These are phyloP conservation scores for Pholiota conissans DNA, from an alignment of 768 basidiomycete species.

Conservation along the genomic window DNA sequence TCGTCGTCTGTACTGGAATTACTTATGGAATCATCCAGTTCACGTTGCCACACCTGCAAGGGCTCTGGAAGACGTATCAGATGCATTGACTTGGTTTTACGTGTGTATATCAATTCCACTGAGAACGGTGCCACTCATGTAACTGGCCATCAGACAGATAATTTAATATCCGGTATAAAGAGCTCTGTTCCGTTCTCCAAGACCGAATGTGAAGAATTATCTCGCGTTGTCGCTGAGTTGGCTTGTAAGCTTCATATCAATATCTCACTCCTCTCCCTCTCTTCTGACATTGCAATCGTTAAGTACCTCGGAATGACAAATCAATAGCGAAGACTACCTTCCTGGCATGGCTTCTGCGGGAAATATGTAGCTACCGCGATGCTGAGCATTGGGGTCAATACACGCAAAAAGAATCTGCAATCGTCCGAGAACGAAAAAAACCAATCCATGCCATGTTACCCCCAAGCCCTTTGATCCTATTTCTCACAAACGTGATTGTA, in stretches of 20 bases:
- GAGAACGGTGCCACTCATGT: not conserved
- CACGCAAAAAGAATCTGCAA: constrained; percentile 32
- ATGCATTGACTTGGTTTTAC: constrained; percentile 52
- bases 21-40: constrained; percentile 46
- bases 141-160: constrained; percentile 37
- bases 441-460: constrained; percentile 11
- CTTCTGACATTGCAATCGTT: not conserved
- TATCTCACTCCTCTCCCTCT: not conserved
- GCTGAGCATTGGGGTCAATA: constrained; percentile 44
- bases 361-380: constrained; percentile 50
- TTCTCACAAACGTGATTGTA: constrained; percentile 37
- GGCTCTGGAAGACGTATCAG: constrained; percentile 45
- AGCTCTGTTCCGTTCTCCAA: constrained; percentile 56
- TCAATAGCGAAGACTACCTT: constrained; percentile 45
- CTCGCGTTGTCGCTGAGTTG: constrained; percentile 37
- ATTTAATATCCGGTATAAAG: constrained; percentile 42
- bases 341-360: constrained; percentile 50
- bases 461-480: constrained; percentile 24
- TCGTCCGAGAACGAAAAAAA: constrained; percentile 19
- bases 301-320: constrained; percentile 32
- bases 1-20: constrained; percentile 54
- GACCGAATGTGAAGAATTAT: constrained; percentile 50
- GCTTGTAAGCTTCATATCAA: constrained; percentile 22
- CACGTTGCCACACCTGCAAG: constrained; percentile 42
- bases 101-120: constrained; percentile 21